Evolutionary conservation across 805 yeast species (phyloP).

Genomic region (Candida nitratophila): DNA sequence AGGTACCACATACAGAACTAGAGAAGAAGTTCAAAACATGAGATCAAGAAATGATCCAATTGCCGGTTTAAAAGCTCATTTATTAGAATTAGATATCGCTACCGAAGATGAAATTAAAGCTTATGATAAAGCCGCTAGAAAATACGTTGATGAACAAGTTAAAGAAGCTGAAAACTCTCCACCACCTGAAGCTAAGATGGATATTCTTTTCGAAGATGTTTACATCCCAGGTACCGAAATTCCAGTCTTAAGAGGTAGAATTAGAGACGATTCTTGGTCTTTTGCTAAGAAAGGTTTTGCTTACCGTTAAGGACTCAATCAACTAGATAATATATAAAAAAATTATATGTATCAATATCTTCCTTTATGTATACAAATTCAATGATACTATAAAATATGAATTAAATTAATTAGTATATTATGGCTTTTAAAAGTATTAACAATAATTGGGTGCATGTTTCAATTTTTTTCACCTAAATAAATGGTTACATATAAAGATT

Average conservation of each 20-base stretch:
- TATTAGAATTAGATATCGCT: constrained; percentile 78
- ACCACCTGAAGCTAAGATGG: constrained; percentile 93
- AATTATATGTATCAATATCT: too few species aligned
- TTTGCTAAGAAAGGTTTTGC: constrained; percentile 33
- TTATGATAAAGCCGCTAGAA: constrained; percentile 94
- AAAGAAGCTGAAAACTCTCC: constrained; percentile 90
- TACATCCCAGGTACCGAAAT: constrained; percentile 93
- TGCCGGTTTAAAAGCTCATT: constrained; percentile 85
- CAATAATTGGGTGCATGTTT: too few species aligned
- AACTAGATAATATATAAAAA: background rate
- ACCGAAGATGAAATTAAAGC: constrained; percentile 92
- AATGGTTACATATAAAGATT: background rate
- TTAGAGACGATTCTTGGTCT: constrained; percentile 88
- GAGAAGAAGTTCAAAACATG: constrained; percentile 99
- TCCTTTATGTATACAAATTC: too few species aligned
- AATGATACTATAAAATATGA: too few species aligned
- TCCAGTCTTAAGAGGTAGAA: constrained; percentile 92
- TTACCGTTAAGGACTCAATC: constrained; percentile 23
- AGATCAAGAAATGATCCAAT: constrained; percentile 97
- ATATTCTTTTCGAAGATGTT: constrained; percentile 92
- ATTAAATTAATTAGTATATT: too few species aligned
- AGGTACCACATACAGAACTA: constrained; percentile 99
- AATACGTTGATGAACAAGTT: constrained; percentile 90
- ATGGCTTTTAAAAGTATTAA: too few species aligned
- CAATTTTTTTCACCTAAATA: too few species aligned